Conservation (phyloP, 345 rosid genomes). For the Populus euphratica region DNA sequence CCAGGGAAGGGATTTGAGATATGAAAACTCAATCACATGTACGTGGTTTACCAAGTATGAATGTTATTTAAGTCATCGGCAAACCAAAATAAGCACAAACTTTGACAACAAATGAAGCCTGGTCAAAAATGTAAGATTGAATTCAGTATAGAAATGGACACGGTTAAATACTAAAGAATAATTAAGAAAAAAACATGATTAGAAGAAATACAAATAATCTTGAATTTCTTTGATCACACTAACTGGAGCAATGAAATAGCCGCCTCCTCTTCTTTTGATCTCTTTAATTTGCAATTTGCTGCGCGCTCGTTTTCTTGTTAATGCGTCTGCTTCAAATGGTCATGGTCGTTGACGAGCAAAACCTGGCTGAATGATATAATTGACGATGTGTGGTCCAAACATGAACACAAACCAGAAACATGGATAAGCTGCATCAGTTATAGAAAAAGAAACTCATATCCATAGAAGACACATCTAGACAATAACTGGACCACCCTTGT, state of each 20-base stretch:
- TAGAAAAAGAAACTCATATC: slow-evolving; percentile 2
- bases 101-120: no score
- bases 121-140: no score
- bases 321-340: slow-evolving; percentile 27
- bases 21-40: no score
- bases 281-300: not conserved
- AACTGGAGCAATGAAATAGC: not conserved
- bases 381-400: slow-evolving; percentile 14
- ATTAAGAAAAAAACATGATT: not conserved
- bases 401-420: slow-evolving; percentile 32
- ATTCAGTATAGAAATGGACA: not conserved
- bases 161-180: not conserved
- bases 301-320: not conserved
- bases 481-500: no score
- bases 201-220: not conserved
- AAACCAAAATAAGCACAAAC: no score
- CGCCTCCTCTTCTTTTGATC: not conserved
- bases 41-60: no score
- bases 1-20: no score
- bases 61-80: no score
- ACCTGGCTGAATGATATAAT: slow-evolving; percentile 66
- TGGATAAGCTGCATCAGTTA: slow-evolving; percentile 20
- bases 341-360: slow-evolving; percentile 63
- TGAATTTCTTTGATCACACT: not conserved
- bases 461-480: not conserved